Conservation (phyloP, 2,329 filamentous ascomycete genomes). For the Botrytis tulipae region DNA sequence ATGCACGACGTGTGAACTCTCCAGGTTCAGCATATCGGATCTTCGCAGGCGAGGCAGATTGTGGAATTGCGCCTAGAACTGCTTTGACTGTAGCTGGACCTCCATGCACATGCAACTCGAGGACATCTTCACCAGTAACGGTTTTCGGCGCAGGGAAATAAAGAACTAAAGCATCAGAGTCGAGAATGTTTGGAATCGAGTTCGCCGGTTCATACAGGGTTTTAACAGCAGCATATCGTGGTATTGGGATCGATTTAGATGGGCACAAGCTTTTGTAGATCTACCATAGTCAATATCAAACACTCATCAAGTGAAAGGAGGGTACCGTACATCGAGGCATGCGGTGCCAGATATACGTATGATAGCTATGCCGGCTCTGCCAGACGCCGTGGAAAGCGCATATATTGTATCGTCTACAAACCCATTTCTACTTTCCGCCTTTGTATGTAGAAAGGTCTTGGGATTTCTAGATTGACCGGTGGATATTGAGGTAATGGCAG, state of each 20-base stretch:
- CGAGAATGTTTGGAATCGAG: constrained; percentile 45
- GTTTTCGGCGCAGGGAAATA: constrained; percentile 80
- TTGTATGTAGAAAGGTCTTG: neutral
- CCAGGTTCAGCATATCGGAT: constrained; percentile 91
- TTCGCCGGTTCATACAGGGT: constrained; percentile 64
- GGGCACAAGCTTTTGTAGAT: constrained; percentile 67
- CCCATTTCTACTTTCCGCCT: neutral
- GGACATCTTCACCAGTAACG: constrained; percentile 86
- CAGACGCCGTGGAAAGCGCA: constrained; percentile 82
- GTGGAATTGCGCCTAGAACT: constrained; percentile 73
- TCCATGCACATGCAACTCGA: constrained; percentile 94
- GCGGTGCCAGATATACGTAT: constrained; percentile 81
- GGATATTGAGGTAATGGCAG: no score
- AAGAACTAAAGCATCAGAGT: constrained; percentile 67
- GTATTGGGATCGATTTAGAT: constrained; percentile 50
- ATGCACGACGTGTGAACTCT: constrained; percentile 91
- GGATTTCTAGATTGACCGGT: neutral
- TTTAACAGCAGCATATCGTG: constrained; percentile 68
- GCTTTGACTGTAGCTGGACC: constrained; percentile 86
- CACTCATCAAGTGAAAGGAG: constrained; percentile 15
- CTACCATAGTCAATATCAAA: constrained; percentile 39
- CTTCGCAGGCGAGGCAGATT: constrained; percentile 40
- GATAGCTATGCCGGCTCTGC: constrained; percentile 85
- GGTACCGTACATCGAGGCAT: constrained; percentile 58
- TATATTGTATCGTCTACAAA: constrained; percentile 66